Evolutionary conservation across 2,329 filamentous ascomycete species (phyloP), one percentile per base, ranked within the genome.

Genomic region (Tolypocladium amazonense): DNA sequence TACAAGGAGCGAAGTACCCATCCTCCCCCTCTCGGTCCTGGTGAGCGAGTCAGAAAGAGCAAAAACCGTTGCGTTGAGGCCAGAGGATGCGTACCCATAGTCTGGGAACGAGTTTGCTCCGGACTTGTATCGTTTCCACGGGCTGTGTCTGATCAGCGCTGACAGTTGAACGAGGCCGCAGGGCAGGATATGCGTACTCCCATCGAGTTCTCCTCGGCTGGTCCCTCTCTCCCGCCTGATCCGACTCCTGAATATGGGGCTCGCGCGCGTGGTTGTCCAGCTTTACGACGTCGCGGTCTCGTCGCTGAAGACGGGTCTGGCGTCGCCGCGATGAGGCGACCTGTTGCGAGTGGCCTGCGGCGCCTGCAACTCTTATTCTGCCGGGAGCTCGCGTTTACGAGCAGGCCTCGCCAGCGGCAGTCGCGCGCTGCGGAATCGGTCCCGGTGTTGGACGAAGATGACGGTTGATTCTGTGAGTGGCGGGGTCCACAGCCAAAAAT

Each of bases 41-140:
- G 20, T 9, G 27, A 41, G 11, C 33, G 12, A 39, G 14, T 45
- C 38, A 53, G 18, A 3, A 4, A 52, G 37, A 15, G n/a, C 52
- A 12, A 4, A 11, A 14, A 20, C 0, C 18, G 12, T 33, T 11
- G 23, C 7, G 23, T 30, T 54, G 54, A 6, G 30, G 12, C 7
- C 35, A 43, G 55, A 56, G 55, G 56, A 62, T 60, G 61, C 66
- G 58, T 72, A 76, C 74, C 72, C 74, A 76, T 76, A 77, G 67
- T 76, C 74, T 57, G 74, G 74, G 64, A 75, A 73, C 61, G 72
- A 75, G 65, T 70, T 68, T 62, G 69, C 69, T 60, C 71, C 63
- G 60, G 73, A 76, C 58, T 66, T 61, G 61, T 76, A 76, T 61
- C 73, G 69, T 58, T 65, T 64, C 59, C 70, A 64, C 57, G 72